Base-by-base conservation (phyloP, 345 rosid genomes). In the Erodium maritimum region DNA sequence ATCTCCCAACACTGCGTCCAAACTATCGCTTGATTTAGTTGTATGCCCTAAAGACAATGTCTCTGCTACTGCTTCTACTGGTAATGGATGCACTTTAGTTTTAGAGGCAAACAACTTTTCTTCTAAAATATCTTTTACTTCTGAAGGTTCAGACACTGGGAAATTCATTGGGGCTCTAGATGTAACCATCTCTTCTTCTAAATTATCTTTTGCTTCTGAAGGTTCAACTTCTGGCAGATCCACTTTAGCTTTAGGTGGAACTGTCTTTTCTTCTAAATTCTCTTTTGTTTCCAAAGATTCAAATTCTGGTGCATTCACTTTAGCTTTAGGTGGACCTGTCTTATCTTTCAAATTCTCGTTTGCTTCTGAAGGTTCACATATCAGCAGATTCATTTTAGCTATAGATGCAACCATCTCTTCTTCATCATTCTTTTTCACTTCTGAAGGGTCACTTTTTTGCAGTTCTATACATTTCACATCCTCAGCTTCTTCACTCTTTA, bases 401-500 rank as follows among this genome's bases (percentile, higher is more conserved):
- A 3, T 42, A 42, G 48, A 42, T 10, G 17, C 48, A 42, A 42
- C 48, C 5, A 42, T 42, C 48, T 42, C 48, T 42, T 42, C 48
- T 42, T 42, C 48, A 10, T 7, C 8, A 42, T 7, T 42, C 0
- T 42, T 42, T 42, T 42, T 42, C 12, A 16, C 48, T 42, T 42
- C 17, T 14, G 17, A 42, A 42, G 48, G 48, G 14, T 42, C 48
- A 42, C 48, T 42, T 42, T 3, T 16, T 0, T 42, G 48, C 48
- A 11, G 17, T 42, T 42, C 48, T 10, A 42, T 7, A 12, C 48
- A 42, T 42, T 42, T 42, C 48, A 42, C 48, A 42, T 42, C 48
- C 16, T 52, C 17, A 58, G 60, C 61, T 73, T 63, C 73, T 66
- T 53, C 71, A 57, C 14, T 64, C 33, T 51, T 65, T 20, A 23